Evolutionary conservation across 176 grass and related monocot genomes (phyloP).

Genomic region (Urochloa ruziziensis): DNA sequence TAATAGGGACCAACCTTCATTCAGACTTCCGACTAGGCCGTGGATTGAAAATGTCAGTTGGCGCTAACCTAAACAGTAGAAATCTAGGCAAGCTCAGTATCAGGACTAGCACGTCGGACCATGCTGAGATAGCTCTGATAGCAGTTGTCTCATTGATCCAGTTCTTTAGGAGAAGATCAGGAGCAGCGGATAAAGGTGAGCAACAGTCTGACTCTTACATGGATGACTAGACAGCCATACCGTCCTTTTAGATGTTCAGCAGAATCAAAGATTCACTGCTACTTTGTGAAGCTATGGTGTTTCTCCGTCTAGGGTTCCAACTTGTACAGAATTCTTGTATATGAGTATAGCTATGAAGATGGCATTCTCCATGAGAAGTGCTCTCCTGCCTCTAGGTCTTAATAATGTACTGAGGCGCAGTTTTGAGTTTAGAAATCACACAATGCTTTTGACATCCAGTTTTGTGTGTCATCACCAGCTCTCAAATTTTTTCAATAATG

Average conservation of each 20-base stretch:
- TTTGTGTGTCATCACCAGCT: not conserved
- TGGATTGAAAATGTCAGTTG: constrained; percentile 58
- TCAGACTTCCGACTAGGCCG: constrained; percentile 69
- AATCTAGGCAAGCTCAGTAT: constrained; percentile 63
- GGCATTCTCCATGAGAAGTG: not conserved
- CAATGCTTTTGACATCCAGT: not conserved
- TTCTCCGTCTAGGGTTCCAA: constrained; percentile 14
- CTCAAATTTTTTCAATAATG: not conserved
- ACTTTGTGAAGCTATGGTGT: not conserved
- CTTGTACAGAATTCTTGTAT: constrained; percentile 40
- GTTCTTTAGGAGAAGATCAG: constrained; percentile 58
- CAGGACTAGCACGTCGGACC: constrained; percentile 75
- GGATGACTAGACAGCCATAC: constrained; percentile 12
- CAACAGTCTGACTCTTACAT: constrained; percentile 24
- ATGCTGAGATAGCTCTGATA: constrained; percentile 60
- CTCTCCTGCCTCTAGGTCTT: not conserved
- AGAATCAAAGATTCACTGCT: not conserved
- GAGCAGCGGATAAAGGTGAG: constrained; percentile 18
- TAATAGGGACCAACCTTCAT: constrained; percentile 61
- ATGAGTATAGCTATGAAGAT: constrained; percentile 1
- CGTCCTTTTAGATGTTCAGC: constrained; percentile 1
- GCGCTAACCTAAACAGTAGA: constrained; percentile 77
- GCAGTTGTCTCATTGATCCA: constrained; percentile 59
- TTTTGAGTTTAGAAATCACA: constrained; percentile 23
- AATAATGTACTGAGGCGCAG: not conserved